Conservation (phyloP, 2,329 filamentous ascomycete species). For the Paecilomyces dactylethromorphus region DNA sequence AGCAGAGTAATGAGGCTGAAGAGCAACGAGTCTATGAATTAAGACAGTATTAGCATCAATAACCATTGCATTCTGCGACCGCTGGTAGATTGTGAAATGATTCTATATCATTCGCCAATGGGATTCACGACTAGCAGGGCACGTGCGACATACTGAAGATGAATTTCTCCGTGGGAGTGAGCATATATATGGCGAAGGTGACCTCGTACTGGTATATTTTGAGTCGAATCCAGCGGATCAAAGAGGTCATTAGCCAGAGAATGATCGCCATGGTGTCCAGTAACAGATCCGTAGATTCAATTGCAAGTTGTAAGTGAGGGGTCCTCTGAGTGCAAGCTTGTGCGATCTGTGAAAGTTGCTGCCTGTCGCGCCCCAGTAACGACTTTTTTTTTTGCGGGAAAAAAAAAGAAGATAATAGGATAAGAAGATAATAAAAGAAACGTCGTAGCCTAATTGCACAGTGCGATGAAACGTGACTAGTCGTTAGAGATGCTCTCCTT, state of each 20-base stretch:
- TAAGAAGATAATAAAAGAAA: neutral
- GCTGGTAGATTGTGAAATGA: neutral
- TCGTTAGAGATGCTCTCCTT: neutral
- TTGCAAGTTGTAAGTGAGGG: neutral
- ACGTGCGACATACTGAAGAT: conserved; percentile 71
- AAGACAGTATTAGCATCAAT: conserved; percentile 1
- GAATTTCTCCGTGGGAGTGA: conserved; percentile 92
- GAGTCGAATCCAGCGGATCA: conserved; percentile 80
- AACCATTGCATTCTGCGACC: neutral
- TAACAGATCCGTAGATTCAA: neutral
- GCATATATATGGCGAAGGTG: conserved; percentile 94
- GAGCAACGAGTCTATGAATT: conserved; percentile 68
- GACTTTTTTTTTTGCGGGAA: neutral
- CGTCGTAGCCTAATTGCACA: neutral
- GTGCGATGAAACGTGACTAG: neutral
- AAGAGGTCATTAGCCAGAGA: conserved; percentile 38
- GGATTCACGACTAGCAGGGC: neutral
- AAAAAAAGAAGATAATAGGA: neutral
- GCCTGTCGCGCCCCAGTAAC: neutral
- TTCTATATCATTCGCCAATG: neutral
- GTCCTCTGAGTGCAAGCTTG: neutral
- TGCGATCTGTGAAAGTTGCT: neutral
- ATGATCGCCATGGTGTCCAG: conserved; percentile 16
- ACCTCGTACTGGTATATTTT: conserved; percentile 99
- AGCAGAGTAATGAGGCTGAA: conserved; percentile 86